phyloP scores from a whole-genome alignment of 2,329 filamentous ascomycete species.

The Xylariaceae sp. region DNA sequence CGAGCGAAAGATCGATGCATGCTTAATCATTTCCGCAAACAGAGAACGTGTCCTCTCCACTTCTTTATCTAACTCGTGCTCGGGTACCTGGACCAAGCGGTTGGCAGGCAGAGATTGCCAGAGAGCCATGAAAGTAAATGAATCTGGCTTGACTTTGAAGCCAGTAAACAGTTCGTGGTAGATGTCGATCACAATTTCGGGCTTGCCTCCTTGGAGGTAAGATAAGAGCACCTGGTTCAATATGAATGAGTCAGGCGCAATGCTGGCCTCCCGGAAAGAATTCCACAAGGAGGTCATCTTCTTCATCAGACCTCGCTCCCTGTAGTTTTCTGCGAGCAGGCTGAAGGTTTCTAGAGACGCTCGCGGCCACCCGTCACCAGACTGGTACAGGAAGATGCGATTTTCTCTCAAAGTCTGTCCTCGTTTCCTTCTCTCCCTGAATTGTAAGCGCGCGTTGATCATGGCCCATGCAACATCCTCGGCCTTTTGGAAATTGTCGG shows the following conservation, averaged over 20 bases:
- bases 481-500: conserved; percentile 52
- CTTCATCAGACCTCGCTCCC: conserved; percentile 52
- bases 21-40: conserved; percentile 47
- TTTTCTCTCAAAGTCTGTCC: conserved; percentile 22
- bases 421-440: conserved; percentile 48
- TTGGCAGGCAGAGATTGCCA: conserved; percentile 57
- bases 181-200: conserved; percentile 48
- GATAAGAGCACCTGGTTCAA: conserved; percentile 73
- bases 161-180: conserved; percentile 50
- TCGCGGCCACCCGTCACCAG: conserved; percentile 40
- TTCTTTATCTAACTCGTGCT: conserved; percentile 30
- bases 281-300: conserved; percentile 57
- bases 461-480: conserved; percentile 70
- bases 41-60: conserved; percentile 36
- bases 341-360: conserved; percentile 76
- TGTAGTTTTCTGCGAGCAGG: conserved; percentile 68
- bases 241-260: conserved; percentile 66
- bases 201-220: conserved; percentile 55
- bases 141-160: conserved; percentile 52
- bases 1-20: conserved; percentile 41
- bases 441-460: conserved; percentile 62
- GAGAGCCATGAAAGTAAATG: conserved; percentile 63
- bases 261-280: conserved; percentile 57
- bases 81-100: conserved; percentile 37
- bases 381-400: conserved; percentile 29